Evolutionary conservation across 1,284 basidiomycete genomes (phyloP), one percentile per base, ranked within the genome.

Genomic region (Uromyces viciae-fabae): DNA sequence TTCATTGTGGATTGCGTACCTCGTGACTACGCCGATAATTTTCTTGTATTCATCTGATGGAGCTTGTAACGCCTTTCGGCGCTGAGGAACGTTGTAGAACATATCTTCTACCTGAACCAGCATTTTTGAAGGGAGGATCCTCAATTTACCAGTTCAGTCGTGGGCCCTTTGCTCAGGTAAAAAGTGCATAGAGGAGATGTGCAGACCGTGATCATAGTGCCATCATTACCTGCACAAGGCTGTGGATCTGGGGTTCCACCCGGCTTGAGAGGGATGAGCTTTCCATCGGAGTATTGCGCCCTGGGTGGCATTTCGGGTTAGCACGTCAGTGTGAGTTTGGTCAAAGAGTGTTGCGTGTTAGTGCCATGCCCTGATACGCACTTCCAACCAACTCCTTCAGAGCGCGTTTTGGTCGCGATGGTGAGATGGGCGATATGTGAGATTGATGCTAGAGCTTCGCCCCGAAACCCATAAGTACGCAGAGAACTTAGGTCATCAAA

Each of bases 401-500:
- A 84, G 83, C 90, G 91, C 0, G 93, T 94, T 87, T 98, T 99
- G 4, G 94, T 97, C 17, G 94, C 87, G 11, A 99, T 93, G 25
- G 91, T 90, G 82, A 99, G 88, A 85, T 93, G 92, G 1, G 95
- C 92, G 73, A 98, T 94, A 87, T 97, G 95, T 40, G 94, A 96
- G 82, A 99, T 95, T 52, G 94, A 97, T 0, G 97, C 97, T 31
- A 99, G 88, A 0, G 97, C 97, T 87, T 99, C 97, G 42, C 97
- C 97, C 78, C 97, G 90, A 86, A 99, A 99, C 0, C 97, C 97
- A 86, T 98, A 99, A 0, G 97, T 99, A 3, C 90, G 89, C 68
- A 99, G 89, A n/a, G 88, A 89, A 56, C 91, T 90, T 66, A 99
- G 86, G 85, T 99, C 97, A 14, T 92, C 91, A 85, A 95, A 99